phyloP scores from a whole-genome alignment of 495 filamentous ascomycete genomes.

The Astrothelium macrocarpum region DNA sequence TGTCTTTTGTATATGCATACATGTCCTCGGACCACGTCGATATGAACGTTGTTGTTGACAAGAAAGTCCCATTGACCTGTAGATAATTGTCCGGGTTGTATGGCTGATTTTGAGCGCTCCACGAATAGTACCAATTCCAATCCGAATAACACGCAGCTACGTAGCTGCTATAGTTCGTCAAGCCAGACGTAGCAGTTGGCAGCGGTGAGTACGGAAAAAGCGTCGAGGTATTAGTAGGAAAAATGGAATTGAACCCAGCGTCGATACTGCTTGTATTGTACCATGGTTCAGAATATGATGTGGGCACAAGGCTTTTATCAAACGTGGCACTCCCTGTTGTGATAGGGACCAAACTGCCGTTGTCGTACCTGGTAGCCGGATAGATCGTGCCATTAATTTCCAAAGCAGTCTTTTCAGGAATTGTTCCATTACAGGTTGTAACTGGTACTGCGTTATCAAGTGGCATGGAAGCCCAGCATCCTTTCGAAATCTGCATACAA shows the following conservation, averaged over 20 bases:
- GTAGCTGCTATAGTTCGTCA: neutral
- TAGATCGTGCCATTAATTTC: neutral
- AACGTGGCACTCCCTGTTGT: neutral
- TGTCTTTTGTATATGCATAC: neutral
- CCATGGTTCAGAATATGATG: neutral
- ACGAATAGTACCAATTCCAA: conserved; percentile 1
- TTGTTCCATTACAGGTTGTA: neutral
- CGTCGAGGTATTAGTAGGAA: neutral
- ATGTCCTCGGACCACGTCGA: neutral
- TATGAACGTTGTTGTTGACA: neutral
- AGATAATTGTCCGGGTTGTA: neutral
- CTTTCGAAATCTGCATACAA: neutral
- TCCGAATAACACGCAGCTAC: neutral
- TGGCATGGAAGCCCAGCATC: neutral
- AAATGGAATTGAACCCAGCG: neutral
- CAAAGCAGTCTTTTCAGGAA: neutral
- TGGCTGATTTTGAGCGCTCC: neutral
- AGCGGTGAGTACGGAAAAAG: neutral
- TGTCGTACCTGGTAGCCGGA: neutral
- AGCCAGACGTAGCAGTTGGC: neutral
- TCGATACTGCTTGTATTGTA: neutral
- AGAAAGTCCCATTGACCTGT: conserved; percentile 1
- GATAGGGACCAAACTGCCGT: neutral
- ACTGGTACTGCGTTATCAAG: neutral
- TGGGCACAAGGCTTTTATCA: neutral